Conservation (phyloP, 441 rosid species). For the Erysimum pusillum region DNA sequence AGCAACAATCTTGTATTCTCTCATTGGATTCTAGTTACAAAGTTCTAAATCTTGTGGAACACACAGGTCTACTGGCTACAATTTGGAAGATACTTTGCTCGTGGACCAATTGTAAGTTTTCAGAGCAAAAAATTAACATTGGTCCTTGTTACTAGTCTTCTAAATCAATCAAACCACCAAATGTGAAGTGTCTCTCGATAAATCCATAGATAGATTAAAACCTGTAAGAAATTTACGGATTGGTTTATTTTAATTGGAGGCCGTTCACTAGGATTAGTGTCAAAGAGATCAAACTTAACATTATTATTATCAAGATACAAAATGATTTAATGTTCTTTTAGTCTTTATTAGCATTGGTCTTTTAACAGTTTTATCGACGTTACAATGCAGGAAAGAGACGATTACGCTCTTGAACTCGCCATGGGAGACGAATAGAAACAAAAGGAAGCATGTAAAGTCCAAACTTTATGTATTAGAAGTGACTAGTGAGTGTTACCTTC, state of each 20-base stretch:
- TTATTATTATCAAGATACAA: not conserved
- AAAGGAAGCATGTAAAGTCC: not conserved
- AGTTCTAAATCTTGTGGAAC: conserved; percentile 22
- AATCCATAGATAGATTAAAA: not conserved
- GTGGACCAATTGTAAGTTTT: conserved; percentile 91
- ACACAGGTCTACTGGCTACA: conserved; percentile 99
- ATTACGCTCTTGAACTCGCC: conserved; percentile 93
- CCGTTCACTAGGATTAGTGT: not conserved
- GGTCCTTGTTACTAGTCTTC: conserved; percentile 9
- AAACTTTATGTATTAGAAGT: conserved; percentile 17
- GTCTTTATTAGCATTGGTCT: not conserved
- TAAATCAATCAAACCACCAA: not conserved
- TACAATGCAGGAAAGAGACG: conserved; percentile 84
- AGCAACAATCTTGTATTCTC: conserved; percentile 9
- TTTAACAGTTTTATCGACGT: conserved; percentile 29
- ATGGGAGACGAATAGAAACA: conserved; percentile 75
- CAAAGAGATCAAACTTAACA: not conserved
- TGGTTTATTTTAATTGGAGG: not conserved
- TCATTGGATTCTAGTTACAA: conserved; percentile 8
- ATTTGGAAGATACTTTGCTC: conserved; percentile 97
- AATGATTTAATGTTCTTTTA: conserved; percentile 25
- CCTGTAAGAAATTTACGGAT: not conserved
- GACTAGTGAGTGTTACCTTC: conserved; percentile 36
- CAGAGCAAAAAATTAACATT: conserved; percentile 6
- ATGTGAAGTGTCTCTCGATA: conserved; percentile 4